Conservation (phyloP, 768 basidiomycete species). For the Hericium rajendrae region DNA sequence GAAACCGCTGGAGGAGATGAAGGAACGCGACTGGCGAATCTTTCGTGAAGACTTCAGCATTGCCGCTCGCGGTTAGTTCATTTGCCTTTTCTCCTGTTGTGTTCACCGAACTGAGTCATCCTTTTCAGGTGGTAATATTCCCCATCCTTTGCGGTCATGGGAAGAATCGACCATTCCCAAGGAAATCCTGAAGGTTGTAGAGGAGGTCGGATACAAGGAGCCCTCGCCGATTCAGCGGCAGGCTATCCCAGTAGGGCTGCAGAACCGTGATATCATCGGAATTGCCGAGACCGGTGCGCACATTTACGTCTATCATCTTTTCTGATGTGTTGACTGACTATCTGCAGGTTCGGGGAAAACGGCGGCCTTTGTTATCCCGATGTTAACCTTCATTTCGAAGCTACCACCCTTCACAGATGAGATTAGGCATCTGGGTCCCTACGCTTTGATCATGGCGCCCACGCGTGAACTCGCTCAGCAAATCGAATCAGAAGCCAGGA, state of each 20-base stretch:
- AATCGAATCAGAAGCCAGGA: constrained; percentile 86
- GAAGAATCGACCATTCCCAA: constrained; percentile 76
- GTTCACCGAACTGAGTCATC: not conserved
- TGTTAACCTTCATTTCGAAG: constrained; percentile 88
- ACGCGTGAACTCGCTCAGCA: constrained; percentile 97
- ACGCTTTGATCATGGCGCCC: constrained; percentile 86
- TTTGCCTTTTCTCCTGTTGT: not conserved
- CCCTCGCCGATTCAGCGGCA: constrained; percentile 96
- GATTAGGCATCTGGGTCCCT: constrained; percentile 89
- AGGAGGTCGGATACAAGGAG: constrained; percentile 91
- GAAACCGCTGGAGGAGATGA: constrained; percentile 87
- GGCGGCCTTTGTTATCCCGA: constrained; percentile 96
- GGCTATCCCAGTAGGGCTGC: constrained; percentile 97
- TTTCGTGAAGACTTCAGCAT: constrained; percentile 99
- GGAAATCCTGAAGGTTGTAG: constrained; percentile 73
- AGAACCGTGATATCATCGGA: constrained; percentile 95
- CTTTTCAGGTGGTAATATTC: constrained; percentile 75
- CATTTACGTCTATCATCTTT: not conserved
- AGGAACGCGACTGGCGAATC: constrained; percentile 97
- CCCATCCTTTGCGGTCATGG: constrained; percentile 91
- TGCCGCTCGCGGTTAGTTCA: constrained; percentile 67
- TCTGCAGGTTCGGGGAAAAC: constrained; percentile 91
- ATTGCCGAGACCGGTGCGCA: constrained; percentile 91
- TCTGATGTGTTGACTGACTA: not conserved
- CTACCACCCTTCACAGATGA: constrained; percentile 86